Conservation (phyloP, 169 alveolate species). For the Cryptosporidium parvum region DNA sequence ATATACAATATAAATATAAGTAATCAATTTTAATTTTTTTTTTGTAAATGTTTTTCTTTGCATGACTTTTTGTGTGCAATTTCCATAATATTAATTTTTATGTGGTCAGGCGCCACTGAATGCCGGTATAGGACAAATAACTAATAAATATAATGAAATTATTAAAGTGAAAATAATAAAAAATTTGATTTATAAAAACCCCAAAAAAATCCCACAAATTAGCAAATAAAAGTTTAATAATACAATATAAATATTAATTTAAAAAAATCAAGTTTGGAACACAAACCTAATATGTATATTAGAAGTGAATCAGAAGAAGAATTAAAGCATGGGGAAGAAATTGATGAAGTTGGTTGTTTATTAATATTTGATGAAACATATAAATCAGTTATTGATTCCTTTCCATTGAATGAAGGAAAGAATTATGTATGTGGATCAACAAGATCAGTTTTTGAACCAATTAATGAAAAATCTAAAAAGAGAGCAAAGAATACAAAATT, state of each 20-base stretch:
- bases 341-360: conserved; percentile 47
- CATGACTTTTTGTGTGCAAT: conserved; percentile 45
- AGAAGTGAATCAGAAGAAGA: conserved; percentile 6
- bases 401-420: conserved; percentile 26
- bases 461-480: background rate
- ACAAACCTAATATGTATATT: conserved; percentile 5
- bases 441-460: conserved; percentile 57
- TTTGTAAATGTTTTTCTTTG: background rate
- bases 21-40: background rate
- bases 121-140: conserved; percentile 13
- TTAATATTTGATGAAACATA: conserved; percentile 43
- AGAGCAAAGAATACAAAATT: background rate
- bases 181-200: background rate
- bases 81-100: background rate
- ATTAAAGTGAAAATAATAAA: background rate
- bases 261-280: background rate
- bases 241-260: background rate
- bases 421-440: conserved; percentile 37
- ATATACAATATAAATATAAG: conserved; percentile 5
- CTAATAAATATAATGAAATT: background rate
- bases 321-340: conserved; percentile 4
- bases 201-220: background rate
- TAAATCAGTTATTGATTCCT: conserved; percentile 41
- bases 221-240: background rate
- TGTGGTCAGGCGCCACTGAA: conserved; percentile 16